These are phyloP conservation scores for Syzygium aromaticum DNA, from an alignment of 345 rosid genomes.

Conservation along the genomic window DNA sequence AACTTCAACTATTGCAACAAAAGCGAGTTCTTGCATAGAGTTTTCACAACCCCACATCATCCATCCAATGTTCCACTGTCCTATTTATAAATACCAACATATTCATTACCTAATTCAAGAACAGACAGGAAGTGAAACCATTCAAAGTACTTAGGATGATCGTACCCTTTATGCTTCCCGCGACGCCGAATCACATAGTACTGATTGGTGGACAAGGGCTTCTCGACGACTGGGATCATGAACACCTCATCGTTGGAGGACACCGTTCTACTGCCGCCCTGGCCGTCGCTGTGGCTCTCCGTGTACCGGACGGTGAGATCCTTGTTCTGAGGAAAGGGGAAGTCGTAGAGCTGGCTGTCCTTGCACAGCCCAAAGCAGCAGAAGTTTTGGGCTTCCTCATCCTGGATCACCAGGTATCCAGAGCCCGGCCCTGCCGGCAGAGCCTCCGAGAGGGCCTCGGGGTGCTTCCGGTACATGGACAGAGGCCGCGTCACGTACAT, in stretches of 20 bases:
- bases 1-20: neutral
- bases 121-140: neutral
- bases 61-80: neutral
- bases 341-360: neutral
- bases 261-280: neutral
- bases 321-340: slow-evolving; percentile 49
- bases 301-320: slow-evolving; percentile 1
- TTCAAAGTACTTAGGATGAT: neutral
- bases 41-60: neutral
- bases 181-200: slow-evolving; percentile 10
- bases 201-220: slow-evolving; percentile 28
- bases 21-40: neutral
- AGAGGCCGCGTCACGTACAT: slow-evolving; percentile 51
- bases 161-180: slow-evolving; percentile 24
- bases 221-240: slow-evolving; percentile 29
- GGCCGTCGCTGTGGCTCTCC: neutral
- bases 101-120: neutral
- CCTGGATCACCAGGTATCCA: slow-evolving; percentile 31
- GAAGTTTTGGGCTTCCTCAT: slow-evolving; percentile 26
- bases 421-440: slow-evolving; percentile 39
- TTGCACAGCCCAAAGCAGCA: slow-evolving; percentile 20
- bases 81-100: neutral
- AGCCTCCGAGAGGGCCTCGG: slow-evolving; percentile 7
- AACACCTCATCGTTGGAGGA: neutral
- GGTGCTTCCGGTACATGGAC: slow-evolving; percentile 25